Base-by-base conservation (phyloP, 2,329 filamentous ascomycete species). In the Basipetospora chlamydospora region DNA sequence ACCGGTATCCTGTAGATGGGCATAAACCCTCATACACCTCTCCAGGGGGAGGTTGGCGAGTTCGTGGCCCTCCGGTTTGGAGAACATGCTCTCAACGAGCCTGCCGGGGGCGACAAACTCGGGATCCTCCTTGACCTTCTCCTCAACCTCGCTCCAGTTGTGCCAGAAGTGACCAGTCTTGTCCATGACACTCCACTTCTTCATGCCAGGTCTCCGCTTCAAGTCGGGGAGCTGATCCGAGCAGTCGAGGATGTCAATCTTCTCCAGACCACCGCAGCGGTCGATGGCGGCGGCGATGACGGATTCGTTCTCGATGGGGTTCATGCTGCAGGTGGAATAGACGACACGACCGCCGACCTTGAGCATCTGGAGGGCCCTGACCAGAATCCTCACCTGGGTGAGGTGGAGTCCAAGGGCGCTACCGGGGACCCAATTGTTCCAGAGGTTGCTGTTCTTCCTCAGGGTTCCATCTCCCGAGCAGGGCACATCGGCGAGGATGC, bases 251-350 rank as follows among this genome's bases (percentile, higher is more conserved):
- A 98, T 77, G 44, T 80, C 72, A 34, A 98, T 80, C 51, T 87
- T 90, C 11, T 70, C 67, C 4, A 73, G 59, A 3, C 90, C 90
- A 43, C 90, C 90, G 50, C 87, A 96, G 39, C 87, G 73, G 47
- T 86, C 80, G 47, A 98, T 87, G 9, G 90, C 90, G 18, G 80
- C 79, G 1, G 83, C 77, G 41, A 98, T 66, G 12, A 96, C 86
- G 6, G 90, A 80, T 60, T 98, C 90, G 51, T 98, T 94, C 64
- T 98, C 90, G 20, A 96, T 76, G 0, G 90, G 90, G 60, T 98
- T 98, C 82, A 98, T 85, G 57, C 86, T 95, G 68, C 90, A 98
- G 15, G 90, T 98, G 3, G 88, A 96, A 63, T 96, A 98, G 36
- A 98, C 88, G 20, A 96, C 83, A 43, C 87, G 76, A 35, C 90